These are phyloP conservation scores for Monascus purpureus DNA, from an alignment of 495 filamentous ascomycete species.

Conservation along the genomic window DNA sequence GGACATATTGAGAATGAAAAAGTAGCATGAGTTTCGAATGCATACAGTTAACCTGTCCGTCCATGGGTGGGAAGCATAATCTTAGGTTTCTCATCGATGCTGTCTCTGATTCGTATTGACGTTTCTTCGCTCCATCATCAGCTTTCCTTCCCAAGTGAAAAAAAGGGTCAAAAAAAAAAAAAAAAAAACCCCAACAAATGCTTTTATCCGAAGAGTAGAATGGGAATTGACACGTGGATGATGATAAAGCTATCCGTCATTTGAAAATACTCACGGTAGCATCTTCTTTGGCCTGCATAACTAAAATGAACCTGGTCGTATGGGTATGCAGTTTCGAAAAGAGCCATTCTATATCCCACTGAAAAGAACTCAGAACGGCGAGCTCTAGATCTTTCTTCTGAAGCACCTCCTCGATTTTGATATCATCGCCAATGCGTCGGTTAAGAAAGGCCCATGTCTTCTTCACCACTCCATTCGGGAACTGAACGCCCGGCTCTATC, in stretches of 20 bases:
- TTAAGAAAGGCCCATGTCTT: constrained; percentile 59
- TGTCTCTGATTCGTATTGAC: constrained; percentile 31
- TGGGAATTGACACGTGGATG: too few species aligned
- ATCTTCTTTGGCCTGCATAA: constrained; percentile 56
- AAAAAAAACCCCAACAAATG: too few species aligned
- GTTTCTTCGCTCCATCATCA: constrained; percentile 11
- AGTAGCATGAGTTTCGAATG: constrained; percentile 83
- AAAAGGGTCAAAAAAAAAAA: too few species aligned
- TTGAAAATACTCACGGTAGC: constrained; percentile 28
- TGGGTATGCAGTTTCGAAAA: constrained; percentile 41
- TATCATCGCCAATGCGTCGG: constrained; percentile 48
- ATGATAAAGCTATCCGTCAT: too few species aligned
- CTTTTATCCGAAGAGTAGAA: too few species aligned
- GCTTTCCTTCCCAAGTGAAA: background rate
- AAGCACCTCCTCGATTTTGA: constrained; percentile 83
- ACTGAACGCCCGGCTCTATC: constrained; percentile 32
- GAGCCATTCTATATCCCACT: constrained; percentile 72
- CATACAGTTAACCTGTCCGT: constrained; percentile 53
- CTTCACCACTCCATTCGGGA: constrained; percentile 61
- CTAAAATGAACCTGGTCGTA: constrained; percentile 44
- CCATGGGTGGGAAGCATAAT: constrained; percentile 71
- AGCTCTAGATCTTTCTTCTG: constrained; percentile 54
- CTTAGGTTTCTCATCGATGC: constrained; percentile 39
- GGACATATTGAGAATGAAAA: constrained; percentile 51
- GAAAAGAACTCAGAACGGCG: constrained; percentile 74